A percentile compares a stretch with the other conserved stretches of the same genome.
Conservation (phyloP, 768 basidiomycete species). For the Suillus luteus region DNA sequence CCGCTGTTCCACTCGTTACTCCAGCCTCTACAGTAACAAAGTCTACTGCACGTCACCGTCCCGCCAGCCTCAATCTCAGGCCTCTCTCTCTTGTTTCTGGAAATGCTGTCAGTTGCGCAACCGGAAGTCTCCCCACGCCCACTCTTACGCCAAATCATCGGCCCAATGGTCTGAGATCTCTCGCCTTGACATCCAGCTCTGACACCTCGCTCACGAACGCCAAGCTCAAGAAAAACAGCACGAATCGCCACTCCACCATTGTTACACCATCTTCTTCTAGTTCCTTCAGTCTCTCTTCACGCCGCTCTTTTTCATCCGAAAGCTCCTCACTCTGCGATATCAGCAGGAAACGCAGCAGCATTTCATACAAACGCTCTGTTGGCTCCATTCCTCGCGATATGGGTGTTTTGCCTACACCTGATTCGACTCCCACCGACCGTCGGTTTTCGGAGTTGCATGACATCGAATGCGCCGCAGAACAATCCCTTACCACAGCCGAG, state of each 20-base stretch:
- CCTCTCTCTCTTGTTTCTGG: slow-evolving; percentile 71
- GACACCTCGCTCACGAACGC: slow-evolving; percentile 30
- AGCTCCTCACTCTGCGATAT: slow-evolving; percentile 27
- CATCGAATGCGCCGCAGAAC: slow-evolving; percentile 25
- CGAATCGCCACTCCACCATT: slow-evolving; percentile 10
- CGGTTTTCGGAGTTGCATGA: slow-evolving; percentile 39
- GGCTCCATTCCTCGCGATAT: slow-evolving; percentile 35
- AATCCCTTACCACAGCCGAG: slow-evolving; percentile 70
- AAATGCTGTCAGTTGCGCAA: slow-evolving; percentile 38
- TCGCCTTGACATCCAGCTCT: slow-evolving; percentile 45
- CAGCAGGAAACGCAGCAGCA: slow-evolving; percentile 60
- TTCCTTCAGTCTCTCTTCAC: slow-evolving; percentile 12
- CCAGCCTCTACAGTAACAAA: slow-evolving; percentile 40
- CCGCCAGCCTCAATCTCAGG: slow-evolving; percentile 65
- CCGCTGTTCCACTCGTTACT: slow-evolving; percentile 29
- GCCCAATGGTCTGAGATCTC: slow-evolving; percentile 47
- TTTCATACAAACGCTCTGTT: slow-evolving; percentile 66
- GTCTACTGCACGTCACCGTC: slow-evolving; percentile 55
- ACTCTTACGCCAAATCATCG: slow-evolving; percentile 53
- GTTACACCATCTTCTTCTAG: slow-evolving; percentile 18
- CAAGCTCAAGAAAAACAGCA: slow-evolving; percentile 6
- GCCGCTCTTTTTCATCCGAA: slow-evolving; percentile 27
- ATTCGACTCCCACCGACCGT: slow-evolving; percentile 65
- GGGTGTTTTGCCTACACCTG: slow-evolving; percentile 68
- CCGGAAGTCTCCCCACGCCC: slow-evolving; percentile 52